These are phyloP conservation scores for Triticum timopheevii DNA, from an alignment of 176 grass and related monocot species.

Conservation along the genomic window DNA sequence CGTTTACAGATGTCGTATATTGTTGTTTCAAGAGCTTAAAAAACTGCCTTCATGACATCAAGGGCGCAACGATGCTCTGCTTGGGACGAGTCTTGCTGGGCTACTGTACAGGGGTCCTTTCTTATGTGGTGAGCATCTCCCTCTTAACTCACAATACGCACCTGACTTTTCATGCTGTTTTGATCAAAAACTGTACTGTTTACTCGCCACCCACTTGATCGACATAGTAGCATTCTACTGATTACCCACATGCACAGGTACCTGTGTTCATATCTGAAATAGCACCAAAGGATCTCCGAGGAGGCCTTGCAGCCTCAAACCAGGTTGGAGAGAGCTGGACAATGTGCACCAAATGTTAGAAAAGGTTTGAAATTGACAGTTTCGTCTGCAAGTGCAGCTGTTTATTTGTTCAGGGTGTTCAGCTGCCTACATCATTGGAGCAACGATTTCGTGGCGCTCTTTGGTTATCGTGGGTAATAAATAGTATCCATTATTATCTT, in stretches of 20 bases:
- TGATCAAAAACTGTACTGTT: neutral
- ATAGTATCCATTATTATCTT: neutral
- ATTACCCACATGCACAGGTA: conserved; percentile 33
- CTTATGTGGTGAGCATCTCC: conserved; percentile 67
- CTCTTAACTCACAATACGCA: neutral
- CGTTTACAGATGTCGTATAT: neutral
- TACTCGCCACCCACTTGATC: no score
- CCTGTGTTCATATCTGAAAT: conserved; percentile 84
- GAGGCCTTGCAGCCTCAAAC: conserved; percentile 60
- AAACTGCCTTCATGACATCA: neutral
- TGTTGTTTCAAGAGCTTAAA: neutral
- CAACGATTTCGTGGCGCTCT: conserved; percentile 60
- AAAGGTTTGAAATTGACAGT: neutral
- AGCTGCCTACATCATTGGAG: conserved; percentile 67
- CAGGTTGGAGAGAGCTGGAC: conserved; percentile 32
- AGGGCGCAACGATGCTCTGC: conserved; percentile 50
- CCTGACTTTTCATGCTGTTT: neutral
- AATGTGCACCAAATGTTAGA: neutral
- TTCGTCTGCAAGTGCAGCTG: conserved; percentile 38
- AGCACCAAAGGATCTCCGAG: conserved; percentile 65
- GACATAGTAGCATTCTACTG: neutral
- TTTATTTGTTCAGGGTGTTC: conserved; percentile 66
- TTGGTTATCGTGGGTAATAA: conserved; percentile 64
- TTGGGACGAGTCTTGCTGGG: conserved; percentile 56
- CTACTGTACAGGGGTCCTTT: conserved; percentile 69